Conservation (phyloP, 2,329 filamentous ascomycete species). For the Pseudonectria foliicola region DNA sequence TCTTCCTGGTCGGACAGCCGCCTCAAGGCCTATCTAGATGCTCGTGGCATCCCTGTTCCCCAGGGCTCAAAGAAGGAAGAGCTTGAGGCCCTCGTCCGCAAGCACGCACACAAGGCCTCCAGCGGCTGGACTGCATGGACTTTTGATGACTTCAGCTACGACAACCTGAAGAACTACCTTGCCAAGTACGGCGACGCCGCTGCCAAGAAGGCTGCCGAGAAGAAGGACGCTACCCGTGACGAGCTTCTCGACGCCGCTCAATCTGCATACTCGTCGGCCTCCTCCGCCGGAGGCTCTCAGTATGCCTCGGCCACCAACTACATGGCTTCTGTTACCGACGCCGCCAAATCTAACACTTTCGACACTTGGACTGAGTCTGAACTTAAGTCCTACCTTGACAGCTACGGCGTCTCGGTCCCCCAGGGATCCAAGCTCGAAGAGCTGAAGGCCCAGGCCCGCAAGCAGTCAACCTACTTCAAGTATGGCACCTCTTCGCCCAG, state of each 20-base stretch:
- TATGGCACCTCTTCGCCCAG: constrained; percentile 64
- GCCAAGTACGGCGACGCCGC: constrained; percentile 43
- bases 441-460: constrained; percentile 62
- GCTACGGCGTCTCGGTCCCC: constrained; percentile 62
- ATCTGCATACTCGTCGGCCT: constrained; percentile 52
- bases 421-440: constrained; percentile 64
- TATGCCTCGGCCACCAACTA: constrained; percentile 67
- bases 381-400: constrained; percentile 72
- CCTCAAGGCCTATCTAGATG: constrained; percentile 71
- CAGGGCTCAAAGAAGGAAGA: constrained; percentile 65
- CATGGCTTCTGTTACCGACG: constrained; percentile 56
- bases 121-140: constrained; percentile 66
- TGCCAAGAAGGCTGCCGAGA: constrained; percentile 53
- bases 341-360: constrained; percentile 60
- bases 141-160: constrained; percentile 68
- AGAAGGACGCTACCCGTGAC: constrained; percentile 61
- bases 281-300: constrained; percentile 46
- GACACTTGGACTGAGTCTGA: constrained; percentile 68
- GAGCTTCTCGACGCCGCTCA: constrained; percentile 62
- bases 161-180: constrained; percentile 59
- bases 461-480: constrained; percentile 68
- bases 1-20: constrained; percentile 66
- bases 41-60: constrained; percentile 68
- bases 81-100: constrained; percentile 66
- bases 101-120: constrained; percentile 63